Base-by-base conservation (phyloP, 768 basidiomycete genomes). In the Trametes villosa region DNA sequence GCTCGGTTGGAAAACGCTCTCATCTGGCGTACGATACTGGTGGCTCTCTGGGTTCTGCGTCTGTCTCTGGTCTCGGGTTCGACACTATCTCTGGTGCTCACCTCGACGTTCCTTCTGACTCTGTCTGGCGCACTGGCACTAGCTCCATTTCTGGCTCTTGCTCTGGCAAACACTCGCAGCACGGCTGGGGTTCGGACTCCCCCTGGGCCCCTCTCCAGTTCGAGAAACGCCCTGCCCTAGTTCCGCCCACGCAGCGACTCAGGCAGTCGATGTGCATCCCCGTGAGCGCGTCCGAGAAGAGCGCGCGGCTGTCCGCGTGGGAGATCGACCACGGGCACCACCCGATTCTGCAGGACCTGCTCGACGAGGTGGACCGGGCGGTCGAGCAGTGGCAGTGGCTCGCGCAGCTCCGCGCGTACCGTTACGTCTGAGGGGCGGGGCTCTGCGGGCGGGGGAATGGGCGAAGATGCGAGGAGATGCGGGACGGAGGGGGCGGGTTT, bases 281-380 rank as follows among this genome's bases (percentile, higher is more conserved):
- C 15, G 41, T 61, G 36, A 51, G 53, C 42, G 24, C 30, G 30
- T 48, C 53, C 11, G 60, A 55, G 48, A 40, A 53, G 18, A n/a
- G 40, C 15, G 60, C 53, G 40, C 36, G 60, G 38, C 41, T 55
- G 22, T 54, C 53, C 29, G 40, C 48, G 22, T 61, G 53, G 48
- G 47, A 45, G 17, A 24, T 55, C 30, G 60, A 61, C 30, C 53
- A 47, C 9, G 60, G 53, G 13, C 60, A 59, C 50, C 57, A 64
- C 48, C 62, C 62, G 15, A 50, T 63, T 24, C 18, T 63, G 34
- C 51, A 45, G 53, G 62, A 47, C 3, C 17, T 62, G 49, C n/a
- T 62, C 15, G 49, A 55, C 18, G 50, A 62, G 34, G 50, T 62
- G 34, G 55, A 57, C n/a, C 51, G 49, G 50, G 55, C 61, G 42